These are phyloP conservation scores for Chrysochromulina parva DNA, from an alignment of 78 protist genomes.

Conservation along the genomic window DNA sequence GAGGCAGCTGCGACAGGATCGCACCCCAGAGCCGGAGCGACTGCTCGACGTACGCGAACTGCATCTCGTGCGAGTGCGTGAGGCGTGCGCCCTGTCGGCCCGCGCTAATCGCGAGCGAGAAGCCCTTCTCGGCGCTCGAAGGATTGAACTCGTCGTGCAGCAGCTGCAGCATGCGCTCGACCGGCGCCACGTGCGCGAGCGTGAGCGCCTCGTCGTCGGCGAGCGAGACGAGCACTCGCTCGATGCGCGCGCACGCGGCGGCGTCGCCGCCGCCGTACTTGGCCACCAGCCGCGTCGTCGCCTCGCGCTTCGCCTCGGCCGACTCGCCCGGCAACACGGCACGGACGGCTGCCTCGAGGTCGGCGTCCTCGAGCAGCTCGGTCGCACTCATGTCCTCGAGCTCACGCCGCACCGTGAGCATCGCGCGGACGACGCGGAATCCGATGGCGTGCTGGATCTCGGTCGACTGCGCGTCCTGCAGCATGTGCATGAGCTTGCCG, in stretches of 20 bases:
- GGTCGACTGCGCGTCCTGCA: slow-evolving; percentile 5
- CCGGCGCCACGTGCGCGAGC: slow-evolving; percentile 53
- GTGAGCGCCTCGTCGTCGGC: slow-evolving; percentile 45
- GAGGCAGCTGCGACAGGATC: not conserved
- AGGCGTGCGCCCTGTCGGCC: slow-evolving; percentile 81
- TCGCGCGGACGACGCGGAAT: slow-evolving; percentile 38
- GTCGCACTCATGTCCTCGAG: slow-evolving; percentile 30
- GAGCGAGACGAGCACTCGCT: not conserved
- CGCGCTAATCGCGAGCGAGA: slow-evolving; percentile 38
- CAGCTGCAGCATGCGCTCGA: slow-evolving; percentile 50
- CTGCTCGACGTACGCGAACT: slow-evolving; percentile 80
- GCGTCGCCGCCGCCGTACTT: slow-evolving; percentile 33
- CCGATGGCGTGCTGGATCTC: slow-evolving; percentile 34
- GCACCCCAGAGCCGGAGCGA: slow-evolving; percentile 79
- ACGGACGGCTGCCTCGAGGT: slow-evolving; percentile 62
- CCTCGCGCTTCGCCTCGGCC: not conserved
- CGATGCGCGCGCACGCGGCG: slow-evolving; percentile 45
- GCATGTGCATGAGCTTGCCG: slow-evolving; percentile 56
- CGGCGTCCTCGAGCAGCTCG: slow-evolving; percentile 59
- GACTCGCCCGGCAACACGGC: slow-evolving; percentile 48
- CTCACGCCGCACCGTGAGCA: slow-evolving; percentile 70
- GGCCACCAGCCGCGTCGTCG: not conserved
- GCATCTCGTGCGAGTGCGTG: slow-evolving; percentile 72
- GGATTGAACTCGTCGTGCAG: slow-evolving; percentile 50
- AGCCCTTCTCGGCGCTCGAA: slow-evolving; percentile 25